A percentile compares a stretch with the other conserved stretches of the same genome.
These are phyloP conservation scores for Penicillium sp. DNA, from an alignment of 2,329 filamentous ascomycete genomes.

Conservation along the genomic window DNA sequence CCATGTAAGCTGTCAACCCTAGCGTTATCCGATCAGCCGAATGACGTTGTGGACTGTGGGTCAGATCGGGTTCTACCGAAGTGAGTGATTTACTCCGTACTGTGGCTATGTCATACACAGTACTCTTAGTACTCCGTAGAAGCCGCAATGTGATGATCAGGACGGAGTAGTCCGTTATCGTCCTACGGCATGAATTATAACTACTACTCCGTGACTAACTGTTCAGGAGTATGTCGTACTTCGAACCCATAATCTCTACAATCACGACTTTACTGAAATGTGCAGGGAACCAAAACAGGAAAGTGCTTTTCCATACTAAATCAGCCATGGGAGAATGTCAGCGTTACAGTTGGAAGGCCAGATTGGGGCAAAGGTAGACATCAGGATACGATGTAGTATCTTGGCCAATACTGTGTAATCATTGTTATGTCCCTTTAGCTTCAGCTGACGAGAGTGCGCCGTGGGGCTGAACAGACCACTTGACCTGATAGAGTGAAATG, in stretches of 20 bases:
- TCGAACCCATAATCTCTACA: not conserved
- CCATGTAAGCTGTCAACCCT: too few species aligned
- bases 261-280: not conserved
- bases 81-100: not conserved
- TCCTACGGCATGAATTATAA: too few species aligned
- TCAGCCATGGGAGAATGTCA: not conserved
- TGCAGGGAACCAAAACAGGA: not conserved
- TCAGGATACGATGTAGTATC: not conserved
- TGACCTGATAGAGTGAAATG: too few species aligned
- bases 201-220: too few species aligned
- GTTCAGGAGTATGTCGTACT: too few species aligned
- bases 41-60: constrained; percentile 6
- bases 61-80: not conserved
- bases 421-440: too few species aligned
- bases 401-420: too few species aligned
- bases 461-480: too few species aligned
- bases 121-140: too few species aligned
- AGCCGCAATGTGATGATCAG: too few species aligned
- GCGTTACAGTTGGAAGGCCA: not conserved
- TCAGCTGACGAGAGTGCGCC: too few species aligned
- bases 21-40: not conserved
- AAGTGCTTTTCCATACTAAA: not conserved
- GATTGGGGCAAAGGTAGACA: not conserved
- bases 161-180: too few species aligned
- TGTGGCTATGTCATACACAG: not conserved